Evolutionary conservation across 2,329 filamentous ascomycete species (phyloP).

Genomic region (Trichoderma atrobrunneum): DNA sequence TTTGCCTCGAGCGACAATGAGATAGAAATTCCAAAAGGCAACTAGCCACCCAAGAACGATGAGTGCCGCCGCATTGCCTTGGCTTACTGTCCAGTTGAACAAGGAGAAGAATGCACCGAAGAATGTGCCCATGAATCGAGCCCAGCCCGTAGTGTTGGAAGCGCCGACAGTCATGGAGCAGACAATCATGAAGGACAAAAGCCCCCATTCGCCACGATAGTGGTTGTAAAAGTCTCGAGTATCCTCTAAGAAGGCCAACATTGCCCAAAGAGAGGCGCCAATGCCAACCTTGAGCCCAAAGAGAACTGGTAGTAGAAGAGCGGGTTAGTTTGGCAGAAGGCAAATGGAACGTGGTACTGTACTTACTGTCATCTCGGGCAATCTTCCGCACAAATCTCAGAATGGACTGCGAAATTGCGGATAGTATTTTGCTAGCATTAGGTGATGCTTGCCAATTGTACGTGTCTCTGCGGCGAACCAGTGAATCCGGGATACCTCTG

Average conservation of each 20-base stretch:
- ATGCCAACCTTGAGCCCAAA: constrained; percentile 88
- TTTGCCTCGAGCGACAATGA: constrained; percentile 75
- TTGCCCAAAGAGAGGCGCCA: constrained; percentile 78
- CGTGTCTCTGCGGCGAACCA: constrained; percentile 45
- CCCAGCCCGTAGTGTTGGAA: constrained; percentile 81
- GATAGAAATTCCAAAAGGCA: constrained; percentile 75
- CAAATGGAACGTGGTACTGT: background rate
- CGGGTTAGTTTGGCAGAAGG: background rate
- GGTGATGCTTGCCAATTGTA: constrained; percentile 49
- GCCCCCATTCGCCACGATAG: constrained; percentile 92
- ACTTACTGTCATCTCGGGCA: constrained; percentile 48
- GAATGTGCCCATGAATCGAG: constrained; percentile 78
- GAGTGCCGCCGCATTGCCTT: constrained; percentile 68
- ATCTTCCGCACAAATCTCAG: constrained; percentile 44
- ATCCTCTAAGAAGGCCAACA: constrained; percentile 73
- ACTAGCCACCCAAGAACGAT: constrained; percentile 76
- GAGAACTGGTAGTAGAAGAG: constrained; percentile 38
- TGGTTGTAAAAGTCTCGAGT: constrained; percentile 74
- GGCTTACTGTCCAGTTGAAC: constrained; percentile 69
- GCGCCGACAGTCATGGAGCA: constrained; percentile 93
- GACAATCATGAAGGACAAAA: constrained; percentile 92
- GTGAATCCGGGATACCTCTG: constrained; percentile 47
- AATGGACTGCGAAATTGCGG: constrained; percentile 40
- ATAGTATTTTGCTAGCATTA: constrained; percentile 39
- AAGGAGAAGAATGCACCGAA: constrained; percentile 72